Evolutionary conservation across 23 red algal species (phyloP), one percentile per base, ranked within the genome.

Genomic region (Gracilariopsis chorda): DNA sequence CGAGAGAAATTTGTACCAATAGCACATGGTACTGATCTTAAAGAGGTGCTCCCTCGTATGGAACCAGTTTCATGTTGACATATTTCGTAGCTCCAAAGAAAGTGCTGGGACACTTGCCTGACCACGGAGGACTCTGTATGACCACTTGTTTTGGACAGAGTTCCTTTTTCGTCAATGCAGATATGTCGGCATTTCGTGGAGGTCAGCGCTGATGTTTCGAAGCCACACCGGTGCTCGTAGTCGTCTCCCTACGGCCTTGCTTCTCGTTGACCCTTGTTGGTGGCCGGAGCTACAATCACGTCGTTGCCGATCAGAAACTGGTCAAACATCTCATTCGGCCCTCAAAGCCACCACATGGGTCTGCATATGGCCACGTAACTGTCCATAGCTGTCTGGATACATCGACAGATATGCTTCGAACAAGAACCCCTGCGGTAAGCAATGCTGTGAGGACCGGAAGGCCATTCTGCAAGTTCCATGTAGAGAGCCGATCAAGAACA

Each of bases 401-500:
- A 77, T 27, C 73, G 40, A 20, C 53, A 36, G 24, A 98, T 78
- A 42, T 64, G 59, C 63, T 43, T 55, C 70, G 78, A 82, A 28
- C 95, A 29, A 98, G 80, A 21, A 98, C 51, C 23, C 90, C 84
- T 25, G 91, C 85, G 44, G 92, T 91, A 17, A 98, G 53, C 20
- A 92, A 51, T 40, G 84, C 95, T 14, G 95, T 51, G 20, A 98
- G 60, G 51, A 98, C 92, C 27, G 90, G 86, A 30, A 98, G 52
- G 6, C 95, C 95, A 51, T 98, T 98, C 23, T 82, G 82, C 45
- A 86, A 76, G 35, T 78, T 85, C 95, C 95, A 98, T 20, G 88
- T 90, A 27, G 95, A 98, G 62, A 91, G 94, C 12, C 80, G 72
- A 58, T 98, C 95, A 80, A 98, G 94, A 49, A 98, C n/a, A 64